Percentiles rank a stretch among this genome's conserved stretches.
Evolutionary conservation across 768 basidiomycete species (phyloP).

Genomic region (Amanita rimosa): DNA sequence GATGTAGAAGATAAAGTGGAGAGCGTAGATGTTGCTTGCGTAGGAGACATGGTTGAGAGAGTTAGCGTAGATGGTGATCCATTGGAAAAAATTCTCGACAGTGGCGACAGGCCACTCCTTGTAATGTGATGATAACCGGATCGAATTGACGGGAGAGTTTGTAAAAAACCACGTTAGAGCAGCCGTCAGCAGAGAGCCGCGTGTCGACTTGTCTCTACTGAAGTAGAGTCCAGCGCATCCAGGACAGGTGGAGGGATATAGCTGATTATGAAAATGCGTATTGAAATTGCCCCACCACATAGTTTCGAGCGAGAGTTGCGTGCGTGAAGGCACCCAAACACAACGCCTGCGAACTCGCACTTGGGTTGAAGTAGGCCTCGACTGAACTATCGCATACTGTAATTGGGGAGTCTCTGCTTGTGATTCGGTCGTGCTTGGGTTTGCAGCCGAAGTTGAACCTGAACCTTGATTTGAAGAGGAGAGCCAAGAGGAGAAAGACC

Average conservation of each 20-base stretch:
- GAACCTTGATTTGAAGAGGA: constrained; percentile 1
- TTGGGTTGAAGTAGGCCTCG: constrained; percentile 5
- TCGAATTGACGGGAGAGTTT: constrained; percentile 50
- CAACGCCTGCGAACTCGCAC: constrained; percentile 14
- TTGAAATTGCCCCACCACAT: constrained; percentile 59
- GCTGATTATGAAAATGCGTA: constrained; percentile 21
- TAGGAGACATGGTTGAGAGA: not conserved
- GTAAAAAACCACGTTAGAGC: constrained; percentile 70
- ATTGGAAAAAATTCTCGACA: not conserved
- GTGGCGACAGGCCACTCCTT: constrained; percentile 36
- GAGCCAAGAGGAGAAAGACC: constrained; percentile 3
- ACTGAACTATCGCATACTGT: not conserved
- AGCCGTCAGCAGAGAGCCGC: constrained; percentile 61
- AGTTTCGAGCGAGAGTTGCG: constrained; percentile 64
- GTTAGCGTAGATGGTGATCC: not conserved
- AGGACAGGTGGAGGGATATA: constrained; percentile 75
- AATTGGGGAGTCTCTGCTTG: not conserved
- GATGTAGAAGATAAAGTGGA: not conserved
- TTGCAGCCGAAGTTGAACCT: too few species aligned
- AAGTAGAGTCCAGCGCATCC: constrained; percentile 49
- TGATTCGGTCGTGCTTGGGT: not conserved
- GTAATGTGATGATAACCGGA: constrained; percentile 49
- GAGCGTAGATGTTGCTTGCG: not conserved
- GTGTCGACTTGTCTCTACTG: constrained; percentile 61
- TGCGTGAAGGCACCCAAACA: constrained; percentile 65